Conservation (phyloP, 1,284 basidiomycete species). For the Cystobasidium slooffiae region DNA sequence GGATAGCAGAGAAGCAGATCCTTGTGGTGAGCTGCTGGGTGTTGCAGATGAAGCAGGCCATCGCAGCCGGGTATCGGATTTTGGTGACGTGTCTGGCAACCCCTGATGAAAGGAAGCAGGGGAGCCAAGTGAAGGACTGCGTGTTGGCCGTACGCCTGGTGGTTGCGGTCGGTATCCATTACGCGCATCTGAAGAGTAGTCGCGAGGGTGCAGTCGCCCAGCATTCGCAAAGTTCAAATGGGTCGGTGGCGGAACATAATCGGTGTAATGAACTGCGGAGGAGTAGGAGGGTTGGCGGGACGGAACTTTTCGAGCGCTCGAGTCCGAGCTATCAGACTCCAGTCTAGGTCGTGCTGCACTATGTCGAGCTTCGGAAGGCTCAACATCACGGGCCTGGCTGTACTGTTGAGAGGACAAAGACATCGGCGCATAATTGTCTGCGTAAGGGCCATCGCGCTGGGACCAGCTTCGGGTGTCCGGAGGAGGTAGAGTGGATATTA, state of each 20-base stretch:
- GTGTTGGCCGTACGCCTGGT: neutral
- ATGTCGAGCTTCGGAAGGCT: too few relatives aligned
- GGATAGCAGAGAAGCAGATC: neutral
- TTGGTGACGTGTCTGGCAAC: constrained; percentile 1
- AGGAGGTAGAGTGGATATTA: constrained; percentile 29
- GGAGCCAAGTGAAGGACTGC: constrained; percentile 3
- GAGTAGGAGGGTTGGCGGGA: constrained; percentile 15
- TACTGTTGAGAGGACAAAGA: neutral
- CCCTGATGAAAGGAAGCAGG: neutral
- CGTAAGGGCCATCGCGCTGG: neutral
- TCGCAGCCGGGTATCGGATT: neutral
- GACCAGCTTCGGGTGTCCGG: constrained; percentile 8
- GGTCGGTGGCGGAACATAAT: neutral
- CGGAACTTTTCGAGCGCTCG: neutral
- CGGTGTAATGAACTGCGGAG: neutral
- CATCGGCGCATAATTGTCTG: neutral
- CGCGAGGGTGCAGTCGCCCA: neutral
- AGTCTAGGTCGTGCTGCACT: neutral
- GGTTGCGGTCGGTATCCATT: too few relatives aligned
- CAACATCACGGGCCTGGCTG: too few relatives aligned
- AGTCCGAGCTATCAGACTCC: neutral
- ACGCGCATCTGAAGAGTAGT: neutral
- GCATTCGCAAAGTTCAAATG: neutral
- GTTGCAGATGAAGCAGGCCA: neutral
- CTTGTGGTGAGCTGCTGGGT: neutral